A percentile compares a stretch with the other conserved stretches of the same genome.
Conservation (phyloP, 163 green algal genomes). For the Chlorella variabilis region DNA sequence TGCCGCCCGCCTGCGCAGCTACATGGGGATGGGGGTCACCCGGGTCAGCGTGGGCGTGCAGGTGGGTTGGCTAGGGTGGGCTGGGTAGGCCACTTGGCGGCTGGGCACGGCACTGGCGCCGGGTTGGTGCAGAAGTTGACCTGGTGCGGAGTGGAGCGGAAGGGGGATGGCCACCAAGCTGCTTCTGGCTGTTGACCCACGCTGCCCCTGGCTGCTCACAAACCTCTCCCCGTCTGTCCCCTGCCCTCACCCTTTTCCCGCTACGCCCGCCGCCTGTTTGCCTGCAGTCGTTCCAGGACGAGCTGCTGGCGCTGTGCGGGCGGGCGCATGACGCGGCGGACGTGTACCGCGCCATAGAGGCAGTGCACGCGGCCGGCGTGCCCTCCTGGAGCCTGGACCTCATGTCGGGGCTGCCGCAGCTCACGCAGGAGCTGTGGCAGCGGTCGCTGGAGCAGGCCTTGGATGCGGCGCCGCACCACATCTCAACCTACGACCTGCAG, state of each 20-base stretch:
- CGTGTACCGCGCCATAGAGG: constrained; percentile 76
- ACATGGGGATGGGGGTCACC: constrained; percentile 83
- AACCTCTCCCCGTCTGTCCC: too few species aligned
- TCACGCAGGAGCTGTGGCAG: constrained; percentile 75
- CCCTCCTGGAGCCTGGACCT: constrained; percentile 90
- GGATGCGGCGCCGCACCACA: constrained; percentile 71
- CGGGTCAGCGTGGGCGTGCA: constrained; percentile 81
- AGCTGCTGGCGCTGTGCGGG: constrained; percentile 82
- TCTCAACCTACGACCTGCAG: constrained; percentile 97
- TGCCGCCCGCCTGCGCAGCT: constrained; percentile 65
- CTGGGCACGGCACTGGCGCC: not conserved
- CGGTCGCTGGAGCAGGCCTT: constrained; percentile 74
- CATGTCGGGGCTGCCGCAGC: constrained; percentile 89
- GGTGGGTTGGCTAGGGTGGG: too few species aligned
- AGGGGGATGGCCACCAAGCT: too few species aligned
- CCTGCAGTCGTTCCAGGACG: constrained; percentile 87
- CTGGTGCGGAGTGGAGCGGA: not conserved
- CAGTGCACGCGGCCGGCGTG: constrained; percentile 59
- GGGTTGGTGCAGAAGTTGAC: not conserved
- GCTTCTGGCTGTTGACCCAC: too few species aligned
- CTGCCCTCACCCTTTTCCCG: too few species aligned
- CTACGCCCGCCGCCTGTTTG: too few species aligned
- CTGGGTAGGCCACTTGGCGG: not conserved
- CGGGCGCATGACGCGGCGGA: constrained; percentile 83
- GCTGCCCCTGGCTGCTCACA: too few species aligned